These are phyloP conservation scores for Gnomoniopsis sp. DNA, from an alignment of 2,329 filamentous ascomycete species.

Conservation along the genomic window DNA sequence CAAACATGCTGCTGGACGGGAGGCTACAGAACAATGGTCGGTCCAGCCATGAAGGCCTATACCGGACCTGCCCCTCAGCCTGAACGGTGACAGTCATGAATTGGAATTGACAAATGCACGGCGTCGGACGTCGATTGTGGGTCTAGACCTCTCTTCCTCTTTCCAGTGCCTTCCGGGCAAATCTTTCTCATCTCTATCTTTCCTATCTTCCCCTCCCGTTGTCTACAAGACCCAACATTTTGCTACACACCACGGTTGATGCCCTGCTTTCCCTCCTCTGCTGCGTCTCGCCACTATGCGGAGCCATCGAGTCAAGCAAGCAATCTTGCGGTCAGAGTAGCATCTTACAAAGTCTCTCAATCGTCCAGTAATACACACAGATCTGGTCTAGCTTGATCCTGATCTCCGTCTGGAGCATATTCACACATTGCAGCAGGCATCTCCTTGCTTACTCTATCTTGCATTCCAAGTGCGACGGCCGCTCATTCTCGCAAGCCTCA, in stretches of 20 bases:
- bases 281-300: background rate
- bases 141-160: constrained; percentile 4
- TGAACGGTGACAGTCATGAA: constrained; percentile 2
- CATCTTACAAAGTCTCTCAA: constrained; percentile 4
- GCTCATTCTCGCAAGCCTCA: constrained; percentile 16
- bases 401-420: background rate
- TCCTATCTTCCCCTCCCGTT: background rate
- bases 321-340: constrained; percentile 9
- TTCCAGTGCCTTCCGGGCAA: constrained; percentile 1
- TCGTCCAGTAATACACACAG: constrained; percentile 1
- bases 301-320: constrained; percentile 2
- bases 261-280: background rate
- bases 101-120: constrained; percentile 4
- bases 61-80: background rate
- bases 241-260: background rate
- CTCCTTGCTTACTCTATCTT: constrained; percentile 17
- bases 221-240: background rate
- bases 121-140: constrained; percentile 3
- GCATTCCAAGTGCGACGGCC: constrained; percentile 3
- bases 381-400: constrained; percentile 1
- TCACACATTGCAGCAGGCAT: constrained; percentile 12
- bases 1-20: background rate
- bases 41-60: background rate
- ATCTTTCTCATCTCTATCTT: background rate
- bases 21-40: background rate